Evolutionary conservation across 2,329 filamentous ascomycete species (phyloP), one percentile per base, ranked within the genome.

Genomic region (Emergomyces orientalis): DNA sequence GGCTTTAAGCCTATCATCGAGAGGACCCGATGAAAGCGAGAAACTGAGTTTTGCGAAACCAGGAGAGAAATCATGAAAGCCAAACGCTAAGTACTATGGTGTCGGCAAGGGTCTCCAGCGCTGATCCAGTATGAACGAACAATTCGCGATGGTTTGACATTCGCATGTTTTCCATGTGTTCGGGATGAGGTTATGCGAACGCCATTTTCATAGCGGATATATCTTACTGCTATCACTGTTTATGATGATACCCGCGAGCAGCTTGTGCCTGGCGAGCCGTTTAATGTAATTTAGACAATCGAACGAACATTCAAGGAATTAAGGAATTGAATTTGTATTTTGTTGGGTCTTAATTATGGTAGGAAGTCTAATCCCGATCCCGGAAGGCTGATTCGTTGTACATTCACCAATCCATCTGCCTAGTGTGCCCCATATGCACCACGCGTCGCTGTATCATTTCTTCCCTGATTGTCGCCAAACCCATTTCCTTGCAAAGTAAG

Each of bases 221-320:
- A 45, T 30, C n/a, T n/a, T 27, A 19, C 14, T 43, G 55, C 55
- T 13, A 14, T 37, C 22, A 58, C 55, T 25, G 34, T 58, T 30
- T 27, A 51, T 30, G 47, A 58, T 43, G 37, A 58, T 58, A 58
- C 37, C 55, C 37, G 13, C 22, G n/a, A 43, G 37, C 25, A 58
- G 37, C 39, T 58, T 30, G 37, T 58, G n/a, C 17, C 37, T 41
- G 30, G 25, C 37, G 55, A 41, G 37, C 30, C 13, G 4, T 30
- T 30, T n/a, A 45, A 58, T 45, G 37, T 43, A 58, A n/a, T 58
- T 58, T 43, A 43, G 55, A 27, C 17, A 45, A 39, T 58, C 37
- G 39, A 7, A 17, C n/a, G 30, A 43, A 41, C 17, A 43, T 58
- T 58, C 37, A 58, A 41, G 17, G 14, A 58, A 58, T n/a, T 43